Evolutionary conservation across 306 rosid species (phyloP).

Genomic region (Adenanthera pavonina): DNA sequence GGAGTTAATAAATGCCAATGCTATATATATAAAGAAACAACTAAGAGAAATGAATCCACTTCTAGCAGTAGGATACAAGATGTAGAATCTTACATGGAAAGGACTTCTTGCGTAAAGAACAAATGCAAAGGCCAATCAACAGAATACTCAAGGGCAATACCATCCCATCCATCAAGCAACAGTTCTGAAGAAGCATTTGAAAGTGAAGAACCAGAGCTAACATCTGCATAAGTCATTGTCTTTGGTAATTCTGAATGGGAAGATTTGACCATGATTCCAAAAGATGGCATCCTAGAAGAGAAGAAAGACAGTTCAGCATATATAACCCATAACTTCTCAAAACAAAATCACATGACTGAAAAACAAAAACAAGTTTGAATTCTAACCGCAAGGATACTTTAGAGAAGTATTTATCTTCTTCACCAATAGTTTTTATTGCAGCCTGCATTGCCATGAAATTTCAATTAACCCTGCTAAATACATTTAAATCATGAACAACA

Average conservation of each 20-base stretch:
- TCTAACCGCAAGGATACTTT: slow-evolving; percentile 87
- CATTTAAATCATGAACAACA: slow-evolving; percentile 27
- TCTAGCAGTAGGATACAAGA: slow-evolving; percentile 26
- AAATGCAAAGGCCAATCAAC: slow-evolving; percentile 98
- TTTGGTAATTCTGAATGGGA: slow-evolving; percentile 64
- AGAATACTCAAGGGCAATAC: slow-evolving; percentile 89
- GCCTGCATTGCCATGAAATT: slow-evolving; percentile 66
- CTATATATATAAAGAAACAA: slow-evolving; percentile 4
- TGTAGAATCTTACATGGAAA: slow-evolving; percentile 77
- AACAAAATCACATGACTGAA: slow-evolving; percentile 31
- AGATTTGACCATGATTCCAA: slow-evolving; percentile 79
- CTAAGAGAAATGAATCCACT: slow-evolving; percentile 39
- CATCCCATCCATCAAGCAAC: slow-evolving; percentile 94
- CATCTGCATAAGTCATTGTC: slow-evolving; percentile 59
- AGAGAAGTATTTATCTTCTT: slow-evolving; percentile 87
- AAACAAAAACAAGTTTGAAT: slow-evolving; percentile 24
- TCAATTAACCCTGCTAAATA: slow-evolving; percentile 35
- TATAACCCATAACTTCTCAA: slow-evolving; percentile 30
- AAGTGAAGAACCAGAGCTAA: slow-evolving; percentile 53
- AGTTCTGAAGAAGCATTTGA: slow-evolving; percentile 68
- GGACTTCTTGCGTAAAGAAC: slow-evolving; percentile 94
- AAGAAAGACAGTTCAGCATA: slow-evolving; percentile 35
- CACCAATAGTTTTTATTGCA: slow-evolving; percentile 87
- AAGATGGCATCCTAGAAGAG: slow-evolving; percentile 84
- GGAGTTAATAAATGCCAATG: neutral